Evolutionary conservation across 208 protist species (phyloP).

Genomic region (Leishmania gerbilli): DNA sequence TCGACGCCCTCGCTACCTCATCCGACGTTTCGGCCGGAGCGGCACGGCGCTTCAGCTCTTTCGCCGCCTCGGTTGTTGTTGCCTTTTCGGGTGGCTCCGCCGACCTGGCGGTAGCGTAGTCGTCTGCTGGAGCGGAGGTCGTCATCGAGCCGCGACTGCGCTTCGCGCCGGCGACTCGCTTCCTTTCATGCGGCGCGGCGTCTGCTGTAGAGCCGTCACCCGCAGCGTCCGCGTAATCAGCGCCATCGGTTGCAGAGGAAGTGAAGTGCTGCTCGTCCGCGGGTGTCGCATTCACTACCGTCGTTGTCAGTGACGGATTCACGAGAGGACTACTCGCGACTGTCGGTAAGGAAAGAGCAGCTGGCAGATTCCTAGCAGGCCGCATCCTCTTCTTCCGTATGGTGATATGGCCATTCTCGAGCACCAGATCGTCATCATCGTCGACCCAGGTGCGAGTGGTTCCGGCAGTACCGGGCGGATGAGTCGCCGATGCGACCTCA

Average conservation of each 20-base stretch:
- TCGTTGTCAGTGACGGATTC: neutral
- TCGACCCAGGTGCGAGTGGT: slow-evolving; percentile 27
- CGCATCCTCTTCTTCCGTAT: slow-evolving; percentile 23
- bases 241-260: neutral
- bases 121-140: neutral
- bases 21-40: neutral
- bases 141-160: slow-evolving; percentile 5
- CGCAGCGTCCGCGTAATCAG: neutral
- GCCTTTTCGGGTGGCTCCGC: neutral
- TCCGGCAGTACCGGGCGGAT: neutral
- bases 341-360: slow-evolving; percentile 18
- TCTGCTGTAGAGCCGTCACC: neutral
- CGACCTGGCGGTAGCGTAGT: neutral
- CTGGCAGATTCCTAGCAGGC: slow-evolving; percentile 2
- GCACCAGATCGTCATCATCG: slow-evolving; percentile 27
- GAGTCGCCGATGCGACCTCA: neutral
- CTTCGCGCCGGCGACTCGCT: slow-evolving; percentile 3
- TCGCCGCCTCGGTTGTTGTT: neutral
- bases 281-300: neutral
- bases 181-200: neutral
- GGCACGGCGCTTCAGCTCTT: neutral
- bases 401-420: slow-evolving; percentile 27
- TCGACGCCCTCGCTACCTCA: neutral
- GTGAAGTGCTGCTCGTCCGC: neutral
- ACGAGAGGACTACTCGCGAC: slow-evolving; percentile 9